A percentile compares a stretch with the other conserved stretches of the same genome.
phyloP scores from a whole-genome alignment of 306 rosid genomes.

The Vigna radiata region DNA sequence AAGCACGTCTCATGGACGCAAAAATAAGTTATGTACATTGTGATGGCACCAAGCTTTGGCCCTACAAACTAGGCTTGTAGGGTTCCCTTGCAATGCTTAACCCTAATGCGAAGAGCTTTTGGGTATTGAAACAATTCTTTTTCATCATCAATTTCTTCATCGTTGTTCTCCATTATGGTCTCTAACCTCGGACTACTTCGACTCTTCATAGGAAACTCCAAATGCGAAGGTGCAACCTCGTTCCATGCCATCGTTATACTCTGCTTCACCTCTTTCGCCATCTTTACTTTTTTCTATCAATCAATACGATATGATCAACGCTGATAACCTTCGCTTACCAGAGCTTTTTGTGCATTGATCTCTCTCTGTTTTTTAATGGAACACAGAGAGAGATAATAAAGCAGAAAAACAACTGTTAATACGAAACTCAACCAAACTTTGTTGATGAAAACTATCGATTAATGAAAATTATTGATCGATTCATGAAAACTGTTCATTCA shows the following conservation, averaged over 20 bases:
- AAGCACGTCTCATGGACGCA: slow-evolving; percentile 33
- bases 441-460: no score
- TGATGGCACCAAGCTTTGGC: no score
- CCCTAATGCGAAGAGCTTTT: neutral
- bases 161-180: slow-evolving; percentile 57
- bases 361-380: slow-evolving; percentile 36
- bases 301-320: neutral
- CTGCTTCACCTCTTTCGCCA: slow-evolving; percentile 49
- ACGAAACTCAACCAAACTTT: no score
- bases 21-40: neutral
- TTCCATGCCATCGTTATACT: slow-evolving; percentile 54
- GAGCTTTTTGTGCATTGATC: slow-evolving; percentile 31
- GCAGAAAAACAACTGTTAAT: no score
- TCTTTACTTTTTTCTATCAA: slow-evolving; percentile 14
- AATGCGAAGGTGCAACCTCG: slow-evolving; percentile 61
- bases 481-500: no score
- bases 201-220: slow-evolving; percentile 52
- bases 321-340: neutral
- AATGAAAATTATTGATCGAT: no score
- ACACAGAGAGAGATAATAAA: slow-evolving; percentile 38
- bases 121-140: slow-evolving; percentile 32
- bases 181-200: slow-evolving; percentile 54
- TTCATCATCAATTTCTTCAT: slow-evolving; percentile 42
- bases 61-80: neutral
- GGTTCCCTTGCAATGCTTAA: neutral